Base-by-base conservation (phyloP, 2,329 filamentous ascomycete genomes). In the Lasiodiplodia gonubiensis region DNA sequence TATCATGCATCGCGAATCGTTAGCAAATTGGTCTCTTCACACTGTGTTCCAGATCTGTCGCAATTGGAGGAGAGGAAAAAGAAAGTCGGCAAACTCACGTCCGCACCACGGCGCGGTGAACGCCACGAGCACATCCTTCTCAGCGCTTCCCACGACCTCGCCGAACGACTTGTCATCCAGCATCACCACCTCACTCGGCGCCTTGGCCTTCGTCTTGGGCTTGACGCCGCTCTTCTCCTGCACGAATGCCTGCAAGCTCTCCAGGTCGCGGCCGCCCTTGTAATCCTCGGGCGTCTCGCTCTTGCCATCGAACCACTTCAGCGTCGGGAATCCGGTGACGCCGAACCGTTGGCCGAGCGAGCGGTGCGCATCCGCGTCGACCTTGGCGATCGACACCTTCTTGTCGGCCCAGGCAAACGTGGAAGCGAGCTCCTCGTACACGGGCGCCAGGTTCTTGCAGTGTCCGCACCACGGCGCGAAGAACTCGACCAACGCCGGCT, bases 81-180 rank as follows among this genome's bases (percentile, higher is more conserved):
- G 2, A 42, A 21, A 69, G 72, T 72, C 2, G 30, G 30, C 30
- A 33, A 33, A 91, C 93, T 82, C 88, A 98, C 95, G 94, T 80
- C 94, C 94, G 82, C 95, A 99, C 95, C 94, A 98, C 64, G 95
- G 94, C 64, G 95, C 94, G 73, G 96, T 99, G 81, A 99, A 99
- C 54, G 96, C 94, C 78, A 99, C 94, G 66, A 99, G 81, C 23
- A 97, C 92, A 80, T 96, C 86, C 86, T 97, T 93, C 70, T 97
- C 92, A 63, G 30, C 30, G 30, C 89, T 85, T 70, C 94, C 94
- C 82, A 97, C 85, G 68, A 87, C 84, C 77, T 89, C 83, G 80
- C 89, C 88, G 82, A 98, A 98, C 68, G 88, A 88, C 72, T 85
- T 80, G 76, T 98, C 93, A 61, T 87, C 93, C 79, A 99, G 85